Conservation (phyloP, 163 green algal genomes). For the Chlorella variabilis region DNA sequence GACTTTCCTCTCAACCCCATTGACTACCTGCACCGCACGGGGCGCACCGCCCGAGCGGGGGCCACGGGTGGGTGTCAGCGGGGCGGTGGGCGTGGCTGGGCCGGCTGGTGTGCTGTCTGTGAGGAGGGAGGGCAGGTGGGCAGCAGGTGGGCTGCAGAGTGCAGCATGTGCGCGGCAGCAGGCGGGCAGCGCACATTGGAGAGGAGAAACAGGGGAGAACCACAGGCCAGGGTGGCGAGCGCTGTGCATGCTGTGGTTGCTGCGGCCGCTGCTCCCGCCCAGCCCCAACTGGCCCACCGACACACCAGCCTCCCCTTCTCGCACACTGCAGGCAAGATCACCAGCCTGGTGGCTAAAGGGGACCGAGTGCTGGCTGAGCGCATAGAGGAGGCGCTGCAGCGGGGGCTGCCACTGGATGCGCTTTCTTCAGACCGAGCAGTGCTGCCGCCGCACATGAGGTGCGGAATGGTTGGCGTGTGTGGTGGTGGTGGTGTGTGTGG, state of each 20-base stretch:
- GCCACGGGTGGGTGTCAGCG: slow-evolving; percentile 52
- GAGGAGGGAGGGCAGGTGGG: too few relatives aligned
- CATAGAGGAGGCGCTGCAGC: slow-evolving; percentile 83
- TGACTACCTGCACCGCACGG: slow-evolving; percentile 96
- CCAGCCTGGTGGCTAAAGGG: slow-evolving; percentile 80
- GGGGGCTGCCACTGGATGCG: slow-evolving; percentile 77
- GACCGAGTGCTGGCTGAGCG: slow-evolving; percentile 84
- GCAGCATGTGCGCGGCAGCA: too few relatives aligned
- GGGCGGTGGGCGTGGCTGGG: not conserved
- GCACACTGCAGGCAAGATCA: slow-evolving; percentile 70
- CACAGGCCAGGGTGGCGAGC: not conserved
- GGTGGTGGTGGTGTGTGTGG: not conserved
- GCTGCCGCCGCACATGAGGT: slow-evolving; percentile 57
- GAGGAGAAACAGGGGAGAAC: too few relatives aligned
- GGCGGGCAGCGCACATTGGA: too few relatives aligned
- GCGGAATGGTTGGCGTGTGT: not conserved
- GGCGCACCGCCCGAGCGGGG: slow-evolving; percentile 85
- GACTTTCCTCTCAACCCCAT: slow-evolving; percentile 93
- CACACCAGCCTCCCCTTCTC: not conserved
- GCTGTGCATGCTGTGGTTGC: not conserved
- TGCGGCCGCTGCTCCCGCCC: too few relatives aligned
- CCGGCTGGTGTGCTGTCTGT: not conserved
- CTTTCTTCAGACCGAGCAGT: slow-evolving; percentile 51
- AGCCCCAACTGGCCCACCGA: not conserved
- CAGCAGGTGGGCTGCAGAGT: not conserved